Evolutionary conservation across 148 eudicot genomes (phyloP).

Genomic region (Agrostemma githago): DNA sequence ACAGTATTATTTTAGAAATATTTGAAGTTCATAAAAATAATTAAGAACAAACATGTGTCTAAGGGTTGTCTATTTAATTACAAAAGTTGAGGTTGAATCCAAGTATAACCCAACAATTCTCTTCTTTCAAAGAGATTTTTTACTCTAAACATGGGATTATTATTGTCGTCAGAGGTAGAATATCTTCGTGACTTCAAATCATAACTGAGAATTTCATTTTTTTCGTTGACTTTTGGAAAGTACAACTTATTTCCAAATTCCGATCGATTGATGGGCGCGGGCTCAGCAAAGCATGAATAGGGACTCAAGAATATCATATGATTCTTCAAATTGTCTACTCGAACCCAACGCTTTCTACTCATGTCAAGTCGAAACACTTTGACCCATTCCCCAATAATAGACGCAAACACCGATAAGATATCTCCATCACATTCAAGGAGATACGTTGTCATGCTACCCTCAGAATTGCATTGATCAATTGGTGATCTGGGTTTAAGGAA

Average conservation of each 20-base stretch:
- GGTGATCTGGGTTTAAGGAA: neutral
- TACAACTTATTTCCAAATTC: neutral
- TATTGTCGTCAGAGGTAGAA: neutral
- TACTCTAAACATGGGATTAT: neutral
- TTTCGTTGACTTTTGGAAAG: neutral
- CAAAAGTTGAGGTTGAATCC: conserved; percentile 16
- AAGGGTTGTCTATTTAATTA: too few relatives aligned
- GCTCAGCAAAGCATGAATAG: neutral
- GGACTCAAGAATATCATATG: conserved; percentile 13
- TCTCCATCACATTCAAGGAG: conserved; percentile 4
- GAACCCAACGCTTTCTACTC: neutral
- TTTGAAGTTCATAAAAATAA: too few relatives aligned
- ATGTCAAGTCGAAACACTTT: neutral
- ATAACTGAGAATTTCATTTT: neutral
- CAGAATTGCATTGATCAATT: neutral
- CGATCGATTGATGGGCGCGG: neutral
- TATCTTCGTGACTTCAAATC: neutral
- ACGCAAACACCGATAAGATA: neutral
- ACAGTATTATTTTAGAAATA: too few relatives aligned
- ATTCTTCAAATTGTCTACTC: neutral
- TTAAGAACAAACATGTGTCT: too few relatives aligned
- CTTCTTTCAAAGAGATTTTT: neutral
- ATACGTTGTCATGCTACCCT: neutral
- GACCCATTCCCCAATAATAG: neutral
- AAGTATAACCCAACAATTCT: neutral